Evolutionary conservation across 192 early-diverging fungal genomes (phyloP), one percentile per base, ranked within the genome.

Genomic region (Coemansia javaensis): DNA sequence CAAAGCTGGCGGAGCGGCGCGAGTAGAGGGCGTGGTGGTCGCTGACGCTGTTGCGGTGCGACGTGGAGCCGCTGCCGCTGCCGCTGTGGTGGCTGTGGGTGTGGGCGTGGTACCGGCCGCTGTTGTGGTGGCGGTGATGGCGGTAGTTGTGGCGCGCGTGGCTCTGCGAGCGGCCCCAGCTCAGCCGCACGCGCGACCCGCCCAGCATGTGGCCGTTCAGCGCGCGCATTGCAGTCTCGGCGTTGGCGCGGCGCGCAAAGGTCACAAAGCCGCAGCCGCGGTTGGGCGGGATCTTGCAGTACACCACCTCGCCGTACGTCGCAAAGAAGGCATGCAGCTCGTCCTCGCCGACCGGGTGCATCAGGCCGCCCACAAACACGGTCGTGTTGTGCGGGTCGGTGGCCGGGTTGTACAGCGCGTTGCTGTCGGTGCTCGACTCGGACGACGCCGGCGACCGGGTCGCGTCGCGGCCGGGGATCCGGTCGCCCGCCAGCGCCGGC

Each of bases 191-290:
- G 35, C 80, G 77, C 12, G 81, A 80, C 11, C 81, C 80, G 34
- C 91, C 91, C 46, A 98, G 85, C 42, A 82, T 74, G 60, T 84
- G 85, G 16, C 90, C 90, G 61, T 94, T 88, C 82, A 98, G 86
- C 47, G 90, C 82, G 39, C 80, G 77, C 56, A 98, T 92, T 11
- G 96, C 93, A 53, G 82, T 78, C 60, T 94, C 93, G 21, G 96
- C 96, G 56, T 81, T 78, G 28, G 82, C 77, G 14, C 89, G 78
- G 51, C 89, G 83, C 22, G 82, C 82, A 65, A 83, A 98, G 41
- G 90, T 88, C 24, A 98, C 93, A 78, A 98, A 98, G 8, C 91
- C 96, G 63, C 96, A 98, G 11, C 90, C 88, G 54, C 92, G 93
- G 40, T 91, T 90, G 13, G 85, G 81, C 28, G 96, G 94, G 46